Evolutionary conservation across 179 eudicot genomes (phyloP).

Genomic region (Amaranthus tricolor): DNA sequence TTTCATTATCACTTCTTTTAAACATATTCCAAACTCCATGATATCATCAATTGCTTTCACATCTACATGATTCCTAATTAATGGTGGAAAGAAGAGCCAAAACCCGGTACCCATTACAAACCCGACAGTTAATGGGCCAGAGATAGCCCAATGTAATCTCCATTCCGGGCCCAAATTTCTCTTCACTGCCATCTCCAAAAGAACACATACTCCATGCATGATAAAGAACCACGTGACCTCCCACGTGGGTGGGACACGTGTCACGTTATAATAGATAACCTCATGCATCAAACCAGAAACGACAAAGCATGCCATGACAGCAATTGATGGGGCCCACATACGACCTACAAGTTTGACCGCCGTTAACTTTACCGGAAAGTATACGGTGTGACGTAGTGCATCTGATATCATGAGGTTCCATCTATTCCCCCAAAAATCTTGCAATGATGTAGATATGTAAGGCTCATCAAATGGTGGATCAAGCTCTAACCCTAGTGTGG

Average conservation of each 20-base stretch:
- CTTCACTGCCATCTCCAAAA: slow-evolving; percentile 44
- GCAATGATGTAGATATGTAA: slow-evolving; percentile 56
- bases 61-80: slow-evolving; percentile 22
- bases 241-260: slow-evolving; percentile 61
- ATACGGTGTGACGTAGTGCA: slow-evolving; percentile 46
- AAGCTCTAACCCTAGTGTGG: slow-evolving; percentile 29
- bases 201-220: slow-evolving; percentile 50
- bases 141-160: slow-evolving; percentile 30
- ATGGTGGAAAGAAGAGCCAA: slow-evolving; percentile 32
- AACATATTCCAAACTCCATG: background rate
- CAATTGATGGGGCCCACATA: slow-evolving; percentile 31
- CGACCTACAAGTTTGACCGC: slow-evolving; percentile 13
- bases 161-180: slow-evolving; percentile 30
- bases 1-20: background rate
- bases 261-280: slow-evolving; percentile 44
- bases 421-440: slow-evolving; percentile 71
- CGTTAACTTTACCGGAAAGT: slow-evolving; percentile 37
- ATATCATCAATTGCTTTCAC: slow-evolving; percentile 15
- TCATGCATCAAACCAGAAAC: slow-evolving; percentile 76
- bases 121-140: slow-evolving; percentile 38
- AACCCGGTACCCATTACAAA: slow-evolving; percentile 25
- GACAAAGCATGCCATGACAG: slow-evolving; percentile 39
- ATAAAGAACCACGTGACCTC: slow-evolving; percentile 61
- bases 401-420: slow-evolving; percentile 71
- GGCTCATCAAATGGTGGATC: slow-evolving; percentile 62